A percentile compares a stretch with the other conserved stretches of the same genome.
Conservation (phyloP, 2,329 filamentous ascomycete species). For the Hymenoscyphus occultus region DNA sequence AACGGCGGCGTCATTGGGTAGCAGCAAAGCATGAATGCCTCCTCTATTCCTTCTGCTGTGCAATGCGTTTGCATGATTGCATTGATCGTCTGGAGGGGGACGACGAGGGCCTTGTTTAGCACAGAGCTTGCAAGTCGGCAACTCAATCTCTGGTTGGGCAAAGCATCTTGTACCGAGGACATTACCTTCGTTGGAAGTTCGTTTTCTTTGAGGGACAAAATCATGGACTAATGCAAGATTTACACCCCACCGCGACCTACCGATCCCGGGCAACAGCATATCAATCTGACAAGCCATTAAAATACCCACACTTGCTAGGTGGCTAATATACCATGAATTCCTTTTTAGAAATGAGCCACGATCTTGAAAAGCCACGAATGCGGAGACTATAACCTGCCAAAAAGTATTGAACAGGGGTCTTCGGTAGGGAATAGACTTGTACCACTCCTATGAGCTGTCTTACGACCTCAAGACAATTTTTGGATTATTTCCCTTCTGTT, state of each 20-base stretch:
- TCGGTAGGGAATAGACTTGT: background rate
- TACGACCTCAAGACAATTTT: slow-evolving; percentile 13
- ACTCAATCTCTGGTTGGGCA: background rate
- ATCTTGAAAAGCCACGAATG: slow-evolving; percentile 5
- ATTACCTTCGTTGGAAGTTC: background rate
- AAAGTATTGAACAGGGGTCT: slow-evolving; percentile 1
- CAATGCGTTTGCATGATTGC: background rate
- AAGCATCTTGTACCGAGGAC: background rate
- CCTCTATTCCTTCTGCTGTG: background rate
- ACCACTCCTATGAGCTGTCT: slow-evolving; percentile 1
- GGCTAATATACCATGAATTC: background rate
- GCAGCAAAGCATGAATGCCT: background rate
- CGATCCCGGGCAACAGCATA: too few species aligned
- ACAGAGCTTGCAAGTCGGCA: background rate
- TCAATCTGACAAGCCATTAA: background rate
- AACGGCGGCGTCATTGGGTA: background rate
- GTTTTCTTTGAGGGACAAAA: background rate
- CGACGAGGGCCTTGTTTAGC: background rate
- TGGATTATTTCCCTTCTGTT: slow-evolving; percentile 1
- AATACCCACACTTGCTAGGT: background rate
- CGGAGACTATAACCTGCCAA: slow-evolving; percentile 7
- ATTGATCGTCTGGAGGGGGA: background rate
- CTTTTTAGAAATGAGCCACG: background rate
- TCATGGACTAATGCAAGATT: background rate
- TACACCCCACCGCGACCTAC: background rate